A percentile compares a stretch with the other conserved stretches of the same genome.
phyloP scores from a whole-genome alignment of 805 yeast species.

The Starmerella apicola region DNA sequence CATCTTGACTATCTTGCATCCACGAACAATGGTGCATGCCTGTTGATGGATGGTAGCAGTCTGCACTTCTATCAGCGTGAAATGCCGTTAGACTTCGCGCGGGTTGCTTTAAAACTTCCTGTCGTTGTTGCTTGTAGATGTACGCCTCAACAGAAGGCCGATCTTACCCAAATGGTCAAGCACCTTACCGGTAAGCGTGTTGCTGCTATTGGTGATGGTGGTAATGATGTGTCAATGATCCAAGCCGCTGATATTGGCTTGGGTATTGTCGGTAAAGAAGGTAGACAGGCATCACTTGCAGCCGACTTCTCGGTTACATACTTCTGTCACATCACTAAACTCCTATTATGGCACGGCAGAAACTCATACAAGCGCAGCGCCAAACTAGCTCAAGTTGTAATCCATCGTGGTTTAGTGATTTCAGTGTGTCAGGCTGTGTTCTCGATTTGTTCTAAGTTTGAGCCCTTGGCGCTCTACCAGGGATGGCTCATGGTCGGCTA shows the following conservation, averaged over 20 bases:
- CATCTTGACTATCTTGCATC: conserved; percentile 56
- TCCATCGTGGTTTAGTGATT: conserved; percentile 88
- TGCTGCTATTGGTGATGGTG: conserved; percentile 98
- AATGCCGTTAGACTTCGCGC: conserved; percentile 51
- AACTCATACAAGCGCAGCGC: conserved; percentile 94
- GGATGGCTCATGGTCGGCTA: conserved; percentile 99
- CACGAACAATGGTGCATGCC: conserved; percentile 53
- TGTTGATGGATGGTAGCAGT: conserved; percentile 90
- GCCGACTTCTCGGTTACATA: conserved; percentile 93
- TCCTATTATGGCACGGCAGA: conserved; percentile 94
- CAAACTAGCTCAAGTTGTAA: conserved; percentile 86
- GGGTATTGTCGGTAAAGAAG: conserved; percentile 98
- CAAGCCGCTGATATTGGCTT: conserved; percentile 98
- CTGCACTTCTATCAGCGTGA: conserved; percentile 53
- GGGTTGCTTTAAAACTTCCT: conserved; percentile 64
- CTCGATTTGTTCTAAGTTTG: conserved; percentile 74
- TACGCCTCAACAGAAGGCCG: conserved; percentile 97
- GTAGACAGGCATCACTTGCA: conserved; percentile 91
- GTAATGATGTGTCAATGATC: conserved; percentile 97
- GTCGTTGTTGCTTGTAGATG: conserved; percentile 98
- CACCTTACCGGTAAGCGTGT: conserved; percentile 75
- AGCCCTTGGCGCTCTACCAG: conserved; percentile 86
- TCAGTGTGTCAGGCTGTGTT: conserved; percentile 92
- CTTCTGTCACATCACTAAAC: conserved; percentile 75
- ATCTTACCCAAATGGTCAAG: conserved; percentile 72